Conservation (phyloP, 208 protist species). For the Balamuthia mandrillaris region DNA sequence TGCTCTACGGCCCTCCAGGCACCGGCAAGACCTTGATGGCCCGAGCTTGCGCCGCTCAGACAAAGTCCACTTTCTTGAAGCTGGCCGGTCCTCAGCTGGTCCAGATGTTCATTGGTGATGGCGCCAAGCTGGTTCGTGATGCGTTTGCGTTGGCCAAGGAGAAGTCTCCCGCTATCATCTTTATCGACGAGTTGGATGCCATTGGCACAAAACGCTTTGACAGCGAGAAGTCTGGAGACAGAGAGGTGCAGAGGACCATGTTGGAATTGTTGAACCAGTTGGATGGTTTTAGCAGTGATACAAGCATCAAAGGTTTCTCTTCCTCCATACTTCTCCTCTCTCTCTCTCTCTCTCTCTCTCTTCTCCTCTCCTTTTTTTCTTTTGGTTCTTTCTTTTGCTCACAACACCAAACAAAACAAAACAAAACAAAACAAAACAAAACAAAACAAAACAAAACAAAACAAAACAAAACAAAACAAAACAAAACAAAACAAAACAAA, state of each 20-base stretch:
- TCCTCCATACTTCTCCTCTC: too few relatives aligned
- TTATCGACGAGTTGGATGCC: conserved; percentile 99
- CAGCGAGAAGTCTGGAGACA: conserved; percentile 91
- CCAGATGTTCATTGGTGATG: conserved; percentile 94
- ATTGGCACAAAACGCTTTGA: conserved; percentile 98
- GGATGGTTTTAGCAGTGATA: conserved; percentile 96
- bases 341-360: too few relatives aligned
- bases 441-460: too few relatives aligned
- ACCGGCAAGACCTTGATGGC: conserved; percentile 94
- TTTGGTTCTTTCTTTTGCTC: too few relatives aligned
- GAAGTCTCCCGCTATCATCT: conserved; percentile 99
- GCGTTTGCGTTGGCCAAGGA: conserved; percentile 99
- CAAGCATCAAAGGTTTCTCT: conserved; percentile 97
- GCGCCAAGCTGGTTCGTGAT: conserved; percentile 98
- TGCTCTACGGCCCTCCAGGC: conserved; percentile 96
- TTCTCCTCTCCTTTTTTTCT: too few relatives aligned
- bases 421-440: too few relatives aligned
- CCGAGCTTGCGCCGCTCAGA: conserved; percentile 97
- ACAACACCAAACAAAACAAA: too few relatives aligned
- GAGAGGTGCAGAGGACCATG: conserved; percentile 99
- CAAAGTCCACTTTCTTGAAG: conserved; percentile 98
- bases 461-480: too few relatives aligned
- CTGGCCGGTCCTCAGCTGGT: conserved; percentile 98
- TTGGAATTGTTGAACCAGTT: conserved; percentile 99
- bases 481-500: too few relatives aligned